These are phyloP conservation scores for Strigomonas galati DNA, from an alignment of 208 protist genomes.

Conservation along the genomic window DNA sequence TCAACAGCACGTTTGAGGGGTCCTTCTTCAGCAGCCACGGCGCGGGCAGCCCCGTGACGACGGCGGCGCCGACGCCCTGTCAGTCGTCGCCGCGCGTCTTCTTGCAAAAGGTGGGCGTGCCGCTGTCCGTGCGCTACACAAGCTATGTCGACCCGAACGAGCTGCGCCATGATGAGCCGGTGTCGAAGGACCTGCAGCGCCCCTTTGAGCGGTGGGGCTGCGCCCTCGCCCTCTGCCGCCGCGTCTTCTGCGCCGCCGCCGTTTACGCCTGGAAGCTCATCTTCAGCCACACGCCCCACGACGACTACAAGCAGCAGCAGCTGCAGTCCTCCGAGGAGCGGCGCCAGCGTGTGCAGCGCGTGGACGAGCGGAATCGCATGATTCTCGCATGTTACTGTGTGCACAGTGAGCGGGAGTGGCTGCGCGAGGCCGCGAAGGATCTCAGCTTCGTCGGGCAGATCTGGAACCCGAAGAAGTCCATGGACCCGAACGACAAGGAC, in stretches of 20 bases:
- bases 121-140: slow-evolving; percentile 40
- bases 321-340: slow-evolving; percentile 62
- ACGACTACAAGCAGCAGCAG: slow-evolving; percentile 86
- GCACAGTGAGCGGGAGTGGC: slow-evolving; percentile 76
- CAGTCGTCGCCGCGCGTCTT: background rate
- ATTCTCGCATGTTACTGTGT: slow-evolving; percentile 88
- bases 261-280: slow-evolving; percentile 91
- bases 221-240: slow-evolving; percentile 44
- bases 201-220: slow-evolving; percentile 84
- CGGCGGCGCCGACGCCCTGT: background rate
- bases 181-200: slow-evolving; percentile 48
- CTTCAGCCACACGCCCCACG: slow-evolving; percentile 88
- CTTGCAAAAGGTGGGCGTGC: background rate
- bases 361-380: slow-evolving; percentile 84
- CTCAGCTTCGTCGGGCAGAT: slow-evolving; percentile 79
- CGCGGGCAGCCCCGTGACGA: background rate
- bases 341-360: slow-evolving; percentile 61
- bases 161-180: slow-evolving; percentile 35
- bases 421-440: slow-evolving; percentile 81
- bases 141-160: slow-evolving; percentile 71
- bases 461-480: slow-evolving; percentile 62
- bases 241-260: slow-evolving; percentile 72
- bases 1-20: background rate
- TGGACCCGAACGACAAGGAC: slow-evolving; percentile 71
- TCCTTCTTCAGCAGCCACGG: slow-evolving; percentile 1